These are phyloP conservation scores for Kluyveromyces aestuarii DNA, from an alignment of 805 yeast species.

Conservation along the genomic window DNA sequence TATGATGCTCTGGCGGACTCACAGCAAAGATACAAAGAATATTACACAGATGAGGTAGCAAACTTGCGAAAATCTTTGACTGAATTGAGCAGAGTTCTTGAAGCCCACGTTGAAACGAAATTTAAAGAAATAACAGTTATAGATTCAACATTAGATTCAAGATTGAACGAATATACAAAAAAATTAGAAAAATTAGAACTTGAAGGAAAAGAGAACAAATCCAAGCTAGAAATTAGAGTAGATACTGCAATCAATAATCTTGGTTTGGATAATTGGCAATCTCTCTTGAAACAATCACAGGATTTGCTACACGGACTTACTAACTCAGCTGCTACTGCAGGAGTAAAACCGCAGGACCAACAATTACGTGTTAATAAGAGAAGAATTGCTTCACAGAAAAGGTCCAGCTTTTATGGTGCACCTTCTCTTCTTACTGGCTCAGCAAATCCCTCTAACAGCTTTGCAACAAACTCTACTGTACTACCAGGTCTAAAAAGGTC, in stretches of 20 bases:
- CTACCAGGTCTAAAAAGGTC: constrained; percentile 19
- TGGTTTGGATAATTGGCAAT: background rate
- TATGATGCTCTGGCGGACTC: constrained; percentile 20
- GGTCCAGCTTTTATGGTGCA: constrained; percentile 21
- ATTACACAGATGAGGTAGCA: constrained; percentile 16
- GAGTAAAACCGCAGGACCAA: background rate
- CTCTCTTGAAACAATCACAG: background rate
- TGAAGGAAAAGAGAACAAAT: background rate
- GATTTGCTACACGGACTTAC: background rate
- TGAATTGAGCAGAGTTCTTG: background rate
- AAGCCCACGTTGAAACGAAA: constrained; percentile 1
- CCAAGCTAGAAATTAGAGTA: background rate
- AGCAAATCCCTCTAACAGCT: constrained; percentile 3
- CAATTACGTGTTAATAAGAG: constrained; percentile 3
- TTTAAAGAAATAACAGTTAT: background rate
- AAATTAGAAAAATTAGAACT: background rate
- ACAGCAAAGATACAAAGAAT: constrained; percentile 17
- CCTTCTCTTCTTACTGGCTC: constrained; percentile 5
- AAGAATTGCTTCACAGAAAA: constrained; percentile 10
- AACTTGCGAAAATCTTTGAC: constrained; percentile 4
- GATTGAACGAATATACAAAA: background rate
- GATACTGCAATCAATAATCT: background rate
- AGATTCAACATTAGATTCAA: constrained; percentile 2
- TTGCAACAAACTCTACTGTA: constrained; percentile 9
- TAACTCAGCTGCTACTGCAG: background rate